Evolutionary conservation across 2,329 filamentous ascomycete species (phyloP).

Genomic region (Plectosphaerella cucumerina): DNA sequence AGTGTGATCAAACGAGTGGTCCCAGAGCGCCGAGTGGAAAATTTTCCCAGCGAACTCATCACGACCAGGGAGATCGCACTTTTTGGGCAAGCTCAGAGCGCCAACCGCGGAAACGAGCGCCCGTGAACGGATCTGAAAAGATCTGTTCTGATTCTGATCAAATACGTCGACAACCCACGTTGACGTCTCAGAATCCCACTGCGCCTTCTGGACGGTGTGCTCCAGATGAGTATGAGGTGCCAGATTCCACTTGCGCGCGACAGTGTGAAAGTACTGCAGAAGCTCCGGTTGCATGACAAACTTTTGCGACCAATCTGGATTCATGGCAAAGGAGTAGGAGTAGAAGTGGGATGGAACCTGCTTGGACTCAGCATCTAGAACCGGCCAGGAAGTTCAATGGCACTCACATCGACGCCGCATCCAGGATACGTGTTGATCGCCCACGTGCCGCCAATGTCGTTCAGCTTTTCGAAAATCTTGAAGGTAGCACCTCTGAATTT

Average conservation of each 20-base stretch:
- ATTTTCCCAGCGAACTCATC: constrained; percentile 26
- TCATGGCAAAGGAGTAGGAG: constrained; percentile 34
- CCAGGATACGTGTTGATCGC: constrained; percentile 24
- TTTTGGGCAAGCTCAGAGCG: constrained; percentile 16
- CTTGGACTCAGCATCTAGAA: background rate
- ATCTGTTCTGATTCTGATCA: constrained; percentile 11
- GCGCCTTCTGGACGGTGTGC: constrained; percentile 13
- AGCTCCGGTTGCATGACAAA: constrained; percentile 29
- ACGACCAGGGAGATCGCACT: constrained; percentile 20
- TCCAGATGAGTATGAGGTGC: constrained; percentile 5
- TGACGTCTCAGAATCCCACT: constrained; percentile 10
- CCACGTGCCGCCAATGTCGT: constrained; percentile 25
- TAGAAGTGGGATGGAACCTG: constrained; percentile 30
- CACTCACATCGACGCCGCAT: constrained; percentile 13
- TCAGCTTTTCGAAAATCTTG: constrained; percentile 23
- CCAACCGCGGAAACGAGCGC: constrained; percentile 22
- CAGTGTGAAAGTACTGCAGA: constrained; percentile 13
- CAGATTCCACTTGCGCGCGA: background rate
- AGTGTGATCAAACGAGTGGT: constrained; percentile 17
- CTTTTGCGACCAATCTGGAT: constrained; percentile 31
- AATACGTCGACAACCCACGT: constrained; percentile 15
- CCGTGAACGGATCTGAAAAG: constrained; percentile 10
- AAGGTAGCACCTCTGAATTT: constrained; percentile 14
- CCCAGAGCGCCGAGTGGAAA: constrained; percentile 29
- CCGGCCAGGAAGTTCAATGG: background rate